Base-by-base conservation (phyloP, 208 protist species). In the Leishmania arabica region DNA sequence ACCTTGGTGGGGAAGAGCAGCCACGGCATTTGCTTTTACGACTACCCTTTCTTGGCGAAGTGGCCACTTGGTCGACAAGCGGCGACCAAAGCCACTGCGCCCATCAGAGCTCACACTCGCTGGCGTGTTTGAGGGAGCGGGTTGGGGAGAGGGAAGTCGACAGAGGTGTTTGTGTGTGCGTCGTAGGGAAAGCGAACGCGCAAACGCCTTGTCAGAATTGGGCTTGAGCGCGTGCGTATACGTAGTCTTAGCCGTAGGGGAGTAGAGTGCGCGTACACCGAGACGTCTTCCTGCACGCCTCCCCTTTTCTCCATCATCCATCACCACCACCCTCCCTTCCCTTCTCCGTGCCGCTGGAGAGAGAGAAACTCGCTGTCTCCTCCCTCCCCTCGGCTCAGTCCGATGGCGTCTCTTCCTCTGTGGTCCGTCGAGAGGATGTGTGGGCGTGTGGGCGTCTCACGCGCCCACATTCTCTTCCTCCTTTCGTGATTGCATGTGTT, bases 1-100 rank as follows among this genome's bases (percentile, higher is more conserved):
- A 90, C 84, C 5, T 53, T 84, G 27, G 82, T 90, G 15, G 87
- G 82, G 42, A 85, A 90, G 49, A 83, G 79, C 65, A 80, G 79
- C 68, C 68, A 81, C 69, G 60, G 37, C 31, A 54, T 83, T 15
- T 51, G 34, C 34, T 84, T 84, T 45, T 60, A 84, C 40, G 80
- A 80, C 54, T 84, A 84, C 75, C 80, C 80, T 53, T n/a, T 11
- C 51, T 64, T 84, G 75, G 80, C 75, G 37, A 31, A 71, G 27
- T 84, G 80, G 80, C 24, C 66, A 27, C 4, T 64, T 24, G 19
- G 37, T 47, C 24, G 34, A 72, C 11, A 11, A 21, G 71, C 11
- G 3, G 0, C 47, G 15, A 70, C 6, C 6, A 6, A 31, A 8
- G 69, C 45, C 31, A 34, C 13, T 37, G 62, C 62, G 13, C 27